These are phyloP conservation scores for Capsicum pubescens DNA, from an alignment of 257 asterid genomes.

Conservation along the genomic window DNA sequence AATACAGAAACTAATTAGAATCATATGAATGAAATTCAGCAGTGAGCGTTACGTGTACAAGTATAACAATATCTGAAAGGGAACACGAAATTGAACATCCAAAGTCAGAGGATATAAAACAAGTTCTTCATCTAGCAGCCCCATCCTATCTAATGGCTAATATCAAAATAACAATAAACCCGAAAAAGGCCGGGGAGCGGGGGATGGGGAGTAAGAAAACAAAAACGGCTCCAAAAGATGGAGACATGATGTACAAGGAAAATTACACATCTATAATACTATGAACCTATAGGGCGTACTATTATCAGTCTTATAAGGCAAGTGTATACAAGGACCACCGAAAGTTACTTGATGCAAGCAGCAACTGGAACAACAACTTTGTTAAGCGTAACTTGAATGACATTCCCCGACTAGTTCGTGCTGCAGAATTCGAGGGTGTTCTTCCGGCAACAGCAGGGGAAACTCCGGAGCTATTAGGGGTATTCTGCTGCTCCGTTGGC, in stretches of 20 bases:
- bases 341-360: slow-evolving; percentile 39
- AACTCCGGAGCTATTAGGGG: slow-evolving; percentile 60
- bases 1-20: not conserved
- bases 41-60: not conserved
- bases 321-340: not conserved
- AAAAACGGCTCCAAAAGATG: slow-evolving; percentile 23
- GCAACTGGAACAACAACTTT: slow-evolving; percentile 43
- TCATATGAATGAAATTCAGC: not conserved
- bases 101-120: slow-evolving; percentile 7
- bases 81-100: not conserved
- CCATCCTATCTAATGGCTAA: slow-evolving; percentile 24
- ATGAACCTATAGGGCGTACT: slow-evolving; percentile 26
- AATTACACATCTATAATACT: slow-evolving; percentile 19
- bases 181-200: not conserved
- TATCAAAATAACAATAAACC: slow-evolving; percentile 23
- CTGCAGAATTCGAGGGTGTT: slow-evolving; percentile 61
- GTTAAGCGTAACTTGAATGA: slow-evolving; percentile 36
- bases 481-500: slow-evolving; percentile 75
- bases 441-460: slow-evolving; percentile 76
- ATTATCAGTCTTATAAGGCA: slow-evolving; percentile 1
- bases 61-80: not conserved
- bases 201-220: not conserved
- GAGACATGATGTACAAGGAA: slow-evolving; percentile 32
- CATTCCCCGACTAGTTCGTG: slow-evolving; percentile 26
- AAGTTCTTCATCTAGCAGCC: slow-evolving; percentile 24